phyloP scores from a whole-genome alignment of 108 stramenopile genomes.

The Nitzschia sp. region DNA sequence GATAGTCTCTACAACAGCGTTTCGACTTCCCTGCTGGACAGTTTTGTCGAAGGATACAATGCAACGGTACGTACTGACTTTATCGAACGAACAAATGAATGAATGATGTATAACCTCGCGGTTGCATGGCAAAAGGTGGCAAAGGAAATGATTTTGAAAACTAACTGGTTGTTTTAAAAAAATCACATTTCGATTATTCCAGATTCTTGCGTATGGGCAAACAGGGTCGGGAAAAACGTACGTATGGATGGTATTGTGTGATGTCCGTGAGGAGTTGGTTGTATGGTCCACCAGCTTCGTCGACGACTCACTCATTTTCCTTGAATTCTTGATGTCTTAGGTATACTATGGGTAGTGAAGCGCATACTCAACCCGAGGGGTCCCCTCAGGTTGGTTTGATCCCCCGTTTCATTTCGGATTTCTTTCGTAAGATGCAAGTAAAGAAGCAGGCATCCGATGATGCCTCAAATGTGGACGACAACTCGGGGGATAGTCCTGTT shows the following conservation, averaged over 20 bases:
- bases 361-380: constrained; percentile 44
- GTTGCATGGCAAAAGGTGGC: too few species aligned
- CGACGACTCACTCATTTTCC: background rate
- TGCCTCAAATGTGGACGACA: background rate
- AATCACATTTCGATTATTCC: too few species aligned
- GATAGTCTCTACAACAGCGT: constrained; percentile 68
- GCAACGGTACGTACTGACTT: constrained; percentile 52
- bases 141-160: too few species aligned
- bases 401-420: constrained; percentile 88
- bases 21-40: constrained; percentile 59
- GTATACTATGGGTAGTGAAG: constrained; percentile 89
- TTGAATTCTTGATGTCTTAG: background rate
- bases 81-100: background rate
- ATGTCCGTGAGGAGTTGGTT: too few species aligned
- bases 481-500: background rate
- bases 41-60: constrained; percentile 91
- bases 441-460: constrained; percentile 44
- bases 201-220: constrained; percentile 91
- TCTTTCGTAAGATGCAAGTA: constrained; percentile 57
- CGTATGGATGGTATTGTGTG: background rate
- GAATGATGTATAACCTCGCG: background rate
- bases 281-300: too few species aligned
- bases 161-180: too few species aligned
- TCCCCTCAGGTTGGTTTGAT: constrained; percentile 76
- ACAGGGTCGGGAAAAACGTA: constrained; percentile 85